Percentiles rank a stretch among this genome's conserved stretches.
phyloP scores from a whole-genome alignment of 2,329 filamentous ascomycete species.

The Pyricularia grisea region DNA sequence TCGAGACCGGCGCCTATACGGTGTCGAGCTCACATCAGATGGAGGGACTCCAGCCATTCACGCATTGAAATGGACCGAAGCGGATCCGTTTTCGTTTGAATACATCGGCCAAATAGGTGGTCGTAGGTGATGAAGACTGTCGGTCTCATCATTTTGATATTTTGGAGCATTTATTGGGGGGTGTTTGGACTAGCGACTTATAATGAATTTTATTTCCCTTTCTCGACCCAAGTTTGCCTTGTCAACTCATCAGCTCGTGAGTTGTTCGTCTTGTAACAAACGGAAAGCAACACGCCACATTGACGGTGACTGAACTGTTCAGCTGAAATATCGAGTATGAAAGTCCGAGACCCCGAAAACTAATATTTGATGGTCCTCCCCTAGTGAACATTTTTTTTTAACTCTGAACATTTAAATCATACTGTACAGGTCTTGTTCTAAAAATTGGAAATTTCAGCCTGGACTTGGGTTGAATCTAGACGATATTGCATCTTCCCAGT shows the following conservation, averaged over 20 bases:
- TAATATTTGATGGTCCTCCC: too few relatives aligned
- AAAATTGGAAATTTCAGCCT: too few relatives aligned
- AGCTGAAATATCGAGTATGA: too few relatives aligned
- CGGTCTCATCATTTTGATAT: background rate
- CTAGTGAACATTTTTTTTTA: too few relatives aligned
- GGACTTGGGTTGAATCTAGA: too few relatives aligned
- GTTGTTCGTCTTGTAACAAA: background rate
- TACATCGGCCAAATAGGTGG: background rate
- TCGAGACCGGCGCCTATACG: background rate
- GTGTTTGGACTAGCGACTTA: background rate
- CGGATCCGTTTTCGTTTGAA: background rate
- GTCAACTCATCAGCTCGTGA: background rate
- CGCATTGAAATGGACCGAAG: background rate
- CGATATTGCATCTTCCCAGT: too few relatives aligned
- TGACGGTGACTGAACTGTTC: too few relatives aligned
- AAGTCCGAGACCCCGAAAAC: too few relatives aligned
- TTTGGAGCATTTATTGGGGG: background rate
- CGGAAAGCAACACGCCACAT: background rate
- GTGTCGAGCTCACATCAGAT: background rate
- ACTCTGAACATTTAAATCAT: too few relatives aligned
- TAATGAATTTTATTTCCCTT: background rate
- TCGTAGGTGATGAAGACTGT: background rate
- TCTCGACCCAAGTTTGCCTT: background rate
- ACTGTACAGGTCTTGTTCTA: too few relatives aligned
- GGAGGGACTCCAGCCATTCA: background rate